Evolutionary conservation across 2,329 filamentous ascomycete species (phyloP), one percentile per base, ranked within the genome.

Genomic region (Cryphonectria japonica): DNA sequence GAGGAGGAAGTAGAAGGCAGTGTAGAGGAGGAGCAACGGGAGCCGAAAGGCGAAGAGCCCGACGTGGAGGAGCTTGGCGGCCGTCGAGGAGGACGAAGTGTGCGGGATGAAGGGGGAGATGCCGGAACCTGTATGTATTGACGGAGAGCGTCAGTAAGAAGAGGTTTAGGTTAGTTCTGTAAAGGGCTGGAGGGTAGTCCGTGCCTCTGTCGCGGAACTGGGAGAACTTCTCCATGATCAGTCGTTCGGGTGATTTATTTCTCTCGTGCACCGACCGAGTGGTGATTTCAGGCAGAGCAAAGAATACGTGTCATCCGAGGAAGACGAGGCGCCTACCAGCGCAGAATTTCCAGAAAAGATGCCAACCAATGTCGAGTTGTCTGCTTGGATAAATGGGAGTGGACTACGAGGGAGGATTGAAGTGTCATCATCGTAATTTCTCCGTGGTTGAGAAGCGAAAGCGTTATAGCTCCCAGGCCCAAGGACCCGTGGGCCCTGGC

Each of bases 31-130:
- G 79, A 98, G 91, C 70, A 97, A 81, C 1, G 94, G 93, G 8
- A 97, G 85, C 69, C 95, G 93, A 78, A 96, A 84, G 80, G 90
- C 83, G 83, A 98, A 97, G 76, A 98, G 85, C 79, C 92, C 86
- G 71, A 89, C 77, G 76, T 93, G 89, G 69, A 93, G 79, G 26
- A 93, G 84, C 22, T 89, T 85, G 74, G 89, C 88, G 72, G 93
- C 79, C 71, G 87, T 82, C 14, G 91, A 87, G 34, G 89, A 83
- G 64, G 90, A 88, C 8, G 91, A 88, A 26, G 90, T 87, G 69
- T 95, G 88, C 22, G 96, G 95, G 73, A 98, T 91, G 84, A 99
- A 99, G 71, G 96, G 96, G 74, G 96, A 93, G 80, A 99, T 97
- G 77, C 96, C 95, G 75, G 96, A 97, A 75, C 95, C 95, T 98